Evolutionary conservation across 768 basidiomycete genomes (phyloP), one percentile per base, ranked within the genome.

Genomic region (Lentinus brumalis): DNA sequence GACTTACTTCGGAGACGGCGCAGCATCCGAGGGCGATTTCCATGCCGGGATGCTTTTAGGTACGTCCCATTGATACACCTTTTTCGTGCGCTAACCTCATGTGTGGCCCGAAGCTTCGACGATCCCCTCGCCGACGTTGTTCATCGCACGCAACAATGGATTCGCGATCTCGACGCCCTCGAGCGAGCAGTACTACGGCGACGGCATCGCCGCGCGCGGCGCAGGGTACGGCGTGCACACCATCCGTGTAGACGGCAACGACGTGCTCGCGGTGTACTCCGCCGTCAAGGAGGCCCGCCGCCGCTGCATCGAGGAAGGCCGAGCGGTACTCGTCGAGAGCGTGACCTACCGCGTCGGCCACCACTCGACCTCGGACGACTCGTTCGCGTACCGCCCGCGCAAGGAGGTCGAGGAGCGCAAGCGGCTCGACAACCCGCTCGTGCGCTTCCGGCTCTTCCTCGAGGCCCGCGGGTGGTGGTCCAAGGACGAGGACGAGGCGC

Each of bases 331-430:
- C 11, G 80, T 94, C 50, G 93, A 95, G 74, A 90, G 92, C 6
- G 96, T 96, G 93, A 89, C 89, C 8, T 96, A 96, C 70, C 85
- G 94, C 30, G 88, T 97, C 12, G 91, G 94, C n/a, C 94, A 98
- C 70, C 94, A 96, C 71, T 94, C 92, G 16, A 96, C 92, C 0
- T 96, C 95, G 10, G 96, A 98, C 68, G 95, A 98, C 73, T 96
- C 94, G 5, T 96, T 92, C 68, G 95, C 94, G 21, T 98, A 98
- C 73, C 86, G 95, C 42, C 82, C 91, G 1, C 84, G 91, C 18
- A 84, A 92, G 57, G 96, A 96, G 69, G 96, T 97, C 32, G 92
- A 96, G 74, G 89, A 95, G 66, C 85, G 90, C 69, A 95, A 93
- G 76, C 87, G 91, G 35, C 86, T 97, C 57, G 92, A 96, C 63